A percentile compares a stretch with the other conserved stretches of the same genome.
These are phyloP conservation scores for Oxytropis ochrocephala DNA, from an alignment of 306 rosid genomes.

Conservation along the genomic window DNA sequence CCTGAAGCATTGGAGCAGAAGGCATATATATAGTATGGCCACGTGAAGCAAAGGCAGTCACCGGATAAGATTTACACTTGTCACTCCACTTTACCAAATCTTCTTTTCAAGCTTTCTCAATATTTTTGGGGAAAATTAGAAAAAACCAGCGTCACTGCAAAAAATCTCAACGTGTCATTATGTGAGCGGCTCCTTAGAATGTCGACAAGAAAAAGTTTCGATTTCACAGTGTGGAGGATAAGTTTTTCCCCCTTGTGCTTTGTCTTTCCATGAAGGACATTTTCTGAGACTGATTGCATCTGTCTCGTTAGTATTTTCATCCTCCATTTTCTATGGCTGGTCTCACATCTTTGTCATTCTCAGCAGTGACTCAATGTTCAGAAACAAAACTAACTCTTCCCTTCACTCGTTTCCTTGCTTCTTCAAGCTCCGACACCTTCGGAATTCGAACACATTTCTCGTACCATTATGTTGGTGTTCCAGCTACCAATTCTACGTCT, in stretches of 20 bases:
- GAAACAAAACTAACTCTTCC: conserved; percentile 32
- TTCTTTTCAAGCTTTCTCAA: too few species aligned
- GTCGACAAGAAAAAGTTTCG: conserved; percentile 14
- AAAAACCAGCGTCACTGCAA: background rate
- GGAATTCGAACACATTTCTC: conserved; percentile 36
- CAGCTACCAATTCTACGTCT: conserved; percentile 33
- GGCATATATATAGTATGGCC: too few species aligned
- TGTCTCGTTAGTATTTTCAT: background rate
- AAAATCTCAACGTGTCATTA: conserved; percentile 37
- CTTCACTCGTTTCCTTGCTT: conserved; percentile 40
- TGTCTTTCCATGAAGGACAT: conserved; percentile 8
- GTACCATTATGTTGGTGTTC: conserved; percentile 25
- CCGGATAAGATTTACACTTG: too few species aligned
- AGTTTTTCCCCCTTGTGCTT: conserved; percentile 34
- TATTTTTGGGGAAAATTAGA: too few species aligned
- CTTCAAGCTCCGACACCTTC: conserved; percentile 36
- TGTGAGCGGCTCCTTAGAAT: conserved; percentile 5
- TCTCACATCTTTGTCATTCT: conserved; percentile 59
- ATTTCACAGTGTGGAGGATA: conserved; percentile 68
- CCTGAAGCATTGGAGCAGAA: too few species aligned
- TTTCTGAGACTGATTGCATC: conserved; percentile 1
- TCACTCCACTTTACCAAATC: too few species aligned
- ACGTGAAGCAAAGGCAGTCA: too few species aligned
- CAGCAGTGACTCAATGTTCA: conserved; percentile 45
- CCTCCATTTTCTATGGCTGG: conserved; percentile 48